These are phyloP conservation scores for Penicillium fimorum DNA, from an alignment of 495 filamentous ascomycete species.

Conservation along the genomic window DNA sequence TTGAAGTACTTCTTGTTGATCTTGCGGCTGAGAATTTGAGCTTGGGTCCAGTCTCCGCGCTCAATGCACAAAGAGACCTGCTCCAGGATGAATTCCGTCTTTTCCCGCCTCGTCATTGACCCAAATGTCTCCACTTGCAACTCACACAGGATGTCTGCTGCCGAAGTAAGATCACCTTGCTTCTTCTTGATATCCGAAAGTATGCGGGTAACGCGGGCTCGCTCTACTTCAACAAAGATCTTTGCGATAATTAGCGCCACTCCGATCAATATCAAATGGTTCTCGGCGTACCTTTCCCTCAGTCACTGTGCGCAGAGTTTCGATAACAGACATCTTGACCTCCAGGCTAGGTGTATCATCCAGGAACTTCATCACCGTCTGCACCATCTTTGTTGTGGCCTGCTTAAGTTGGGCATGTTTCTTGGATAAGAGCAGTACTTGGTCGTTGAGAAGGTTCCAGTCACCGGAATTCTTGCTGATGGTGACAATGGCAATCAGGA, in stretches of 20 bases:
- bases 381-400: constrained; percentile 98
- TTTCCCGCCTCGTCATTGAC: constrained; percentile 94
- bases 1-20: constrained; percentile 91
- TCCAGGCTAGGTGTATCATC: constrained; percentile 77
- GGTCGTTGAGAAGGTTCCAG: constrained; percentile 92
- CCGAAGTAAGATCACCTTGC: constrained; percentile 86
- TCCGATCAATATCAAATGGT: not conserved
- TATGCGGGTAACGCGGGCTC: constrained; percentile 90
- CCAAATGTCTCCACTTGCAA: constrained; percentile 98
- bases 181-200: constrained; percentile 95
- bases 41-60: constrained; percentile 93
- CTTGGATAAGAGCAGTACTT: constrained; percentile 92
- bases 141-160: constrained; percentile 91
- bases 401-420: constrained; percentile 99
- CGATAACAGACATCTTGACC: constrained; percentile 87
- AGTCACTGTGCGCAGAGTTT: constrained; percentile 92
- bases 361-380: constrained; percentile 89
- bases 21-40: constrained; percentile 90
- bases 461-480: constrained; percentile 90
- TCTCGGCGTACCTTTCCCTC: constrained; percentile 76
- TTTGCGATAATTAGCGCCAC: constrained; percentile 28
- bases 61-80: constrained; percentile 95
- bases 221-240: constrained; percentile 99
- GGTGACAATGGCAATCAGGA: constrained; percentile 83
- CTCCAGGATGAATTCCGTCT: constrained; percentile 96